Percentiles rank a stretch among this genome's conserved stretches.
Evolutionary conservation across 192 early-diverging fungal species (phyloP).

Genomic region (Umbelopsis ramanniana): DNA sequence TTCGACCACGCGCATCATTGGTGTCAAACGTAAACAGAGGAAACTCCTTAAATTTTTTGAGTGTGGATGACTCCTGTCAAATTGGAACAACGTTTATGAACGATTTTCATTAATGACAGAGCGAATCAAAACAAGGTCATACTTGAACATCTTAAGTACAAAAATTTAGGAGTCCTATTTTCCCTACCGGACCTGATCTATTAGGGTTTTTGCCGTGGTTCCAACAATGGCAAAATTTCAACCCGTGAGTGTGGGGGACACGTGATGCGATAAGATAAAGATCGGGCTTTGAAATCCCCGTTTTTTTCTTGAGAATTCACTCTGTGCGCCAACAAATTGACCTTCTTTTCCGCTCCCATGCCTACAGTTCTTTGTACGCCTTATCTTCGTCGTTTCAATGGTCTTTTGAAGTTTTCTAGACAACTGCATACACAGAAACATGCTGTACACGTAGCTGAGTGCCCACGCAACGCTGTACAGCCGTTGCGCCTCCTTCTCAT

Average conservation of each 20-base stretch:
- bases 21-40: too few relatives aligned
- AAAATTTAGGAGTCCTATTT: too few relatives aligned
- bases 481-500: slow-evolving; percentile 73
- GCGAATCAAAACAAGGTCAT: too few relatives aligned
- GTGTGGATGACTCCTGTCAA: too few relatives aligned
- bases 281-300: not conserved
- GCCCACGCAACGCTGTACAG: slow-evolving; percentile 31
- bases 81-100: too few relatives aligned
- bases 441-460: slow-evolving; percentile 28
- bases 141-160: too few relatives aligned
- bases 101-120: too few relatives aligned
- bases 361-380: not conserved
- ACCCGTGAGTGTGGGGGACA: not conserved
- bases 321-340: not conserved
- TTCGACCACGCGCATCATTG: too few relatives aligned
- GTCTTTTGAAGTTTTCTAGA: slow-evolving; percentile 15
- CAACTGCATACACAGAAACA: slow-evolving; percentile 11
- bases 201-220: too few relatives aligned
- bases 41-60: too few relatives aligned
- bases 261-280: slow-evolving; percentile 12
- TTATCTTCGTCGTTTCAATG: slow-evolving; percentile 21
- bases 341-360: slow-evolving; percentile 22
- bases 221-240: not conserved
- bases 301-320: not conserved
- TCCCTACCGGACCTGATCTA: too few relatives aligned